phyloP scores from a whole-genome alignment of 1,139 yeast species.

The Lodderomyces metapsilosis region DNA sequence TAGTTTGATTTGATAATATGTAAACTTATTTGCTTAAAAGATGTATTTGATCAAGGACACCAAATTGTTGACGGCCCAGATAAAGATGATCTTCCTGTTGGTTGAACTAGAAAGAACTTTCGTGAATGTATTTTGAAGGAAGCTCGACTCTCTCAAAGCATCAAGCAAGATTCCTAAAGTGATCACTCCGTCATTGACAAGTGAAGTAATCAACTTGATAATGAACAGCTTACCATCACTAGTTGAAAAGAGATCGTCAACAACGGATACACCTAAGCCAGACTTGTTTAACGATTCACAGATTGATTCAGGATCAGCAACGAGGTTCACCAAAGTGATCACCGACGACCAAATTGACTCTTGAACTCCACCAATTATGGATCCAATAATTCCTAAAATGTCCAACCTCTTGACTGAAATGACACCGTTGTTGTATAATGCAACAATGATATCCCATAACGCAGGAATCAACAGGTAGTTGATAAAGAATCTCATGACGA shows the following conservation, averaged over 20 bases:
- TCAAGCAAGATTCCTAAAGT: constrained; percentile 16
- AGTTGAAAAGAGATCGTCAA: constrained; percentile 22
- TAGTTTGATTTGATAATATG: background rate
- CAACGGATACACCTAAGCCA: constrained; percentile 27
- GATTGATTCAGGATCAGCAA: constrained; percentile 20
- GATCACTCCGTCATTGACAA: constrained; percentile 19
- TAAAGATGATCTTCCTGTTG: constrained; percentile 15
- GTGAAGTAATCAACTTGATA: constrained; percentile 19
- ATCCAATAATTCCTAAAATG: constrained; percentile 13
- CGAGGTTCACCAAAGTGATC: constrained; percentile 16
- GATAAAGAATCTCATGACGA: constrained; percentile 24
- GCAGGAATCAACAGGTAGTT: constrained; percentile 24
- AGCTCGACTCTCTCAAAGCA: constrained; percentile 13
- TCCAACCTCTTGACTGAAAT: constrained; percentile 12
- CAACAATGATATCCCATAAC: constrained; percentile 18
- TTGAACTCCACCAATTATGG: constrained; percentile 13
- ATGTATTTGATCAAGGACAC: constrained; percentile 13
- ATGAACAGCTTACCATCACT: constrained; percentile 21
- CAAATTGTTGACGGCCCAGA: constrained; percentile 16
- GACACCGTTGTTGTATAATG: constrained; percentile 18
- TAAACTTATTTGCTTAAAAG: constrained; percentile 3
- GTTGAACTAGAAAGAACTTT: constrained; percentile 13
- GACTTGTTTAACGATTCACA: constrained; percentile 28
- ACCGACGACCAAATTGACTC: constrained; percentile 10
- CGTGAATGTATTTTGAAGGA: constrained; percentile 12